Evolutionary conservation across 2,329 filamentous ascomycete genomes (phyloP).

Genomic region (Coleophoma cylindrospora): DNA sequence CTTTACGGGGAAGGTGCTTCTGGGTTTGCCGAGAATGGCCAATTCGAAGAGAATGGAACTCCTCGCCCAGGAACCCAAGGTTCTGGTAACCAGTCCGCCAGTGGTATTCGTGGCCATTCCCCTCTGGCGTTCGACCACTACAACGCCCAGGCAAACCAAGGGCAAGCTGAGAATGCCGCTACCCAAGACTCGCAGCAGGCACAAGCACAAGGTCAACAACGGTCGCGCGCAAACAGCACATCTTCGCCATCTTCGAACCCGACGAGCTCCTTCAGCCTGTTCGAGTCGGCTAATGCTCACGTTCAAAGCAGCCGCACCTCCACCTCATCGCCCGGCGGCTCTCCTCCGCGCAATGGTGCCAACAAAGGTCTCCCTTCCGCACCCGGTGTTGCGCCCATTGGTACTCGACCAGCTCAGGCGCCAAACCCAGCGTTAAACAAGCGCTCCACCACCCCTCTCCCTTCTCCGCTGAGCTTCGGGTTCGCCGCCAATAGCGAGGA

Average conservation of each 20-base stretch:
- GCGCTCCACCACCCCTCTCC: conserved; percentile 81
- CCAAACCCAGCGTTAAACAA: conserved; percentile 55
- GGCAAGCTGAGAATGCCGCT: conserved; percentile 26
- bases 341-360: conserved; percentile 66
- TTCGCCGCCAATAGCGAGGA: conserved; percentile 54
- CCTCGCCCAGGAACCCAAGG: conserved; percentile 63
- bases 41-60: conserved; percentile 63
- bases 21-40: conserved; percentile 58
- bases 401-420: conserved; percentile 69
- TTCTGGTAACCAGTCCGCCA: conserved; percentile 51
- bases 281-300: conserved; percentile 54
- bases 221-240: conserved; percentile 75
- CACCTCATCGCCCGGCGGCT: conserved; percentile 79
- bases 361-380: conserved; percentile 45
- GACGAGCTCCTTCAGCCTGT: conserved; percentile 51
- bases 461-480: conserved; percentile 79
- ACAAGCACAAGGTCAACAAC: conserved; percentile 28
- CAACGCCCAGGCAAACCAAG: conserved; percentile 33
- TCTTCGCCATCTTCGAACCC: conserved; percentile 74
- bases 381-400: conserved; percentile 81
- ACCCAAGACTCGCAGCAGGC: conserved; percentile 41
- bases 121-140: conserved; percentile 74
- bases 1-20: conserved; percentile 75
- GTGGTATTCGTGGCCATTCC: conserved; percentile 69
- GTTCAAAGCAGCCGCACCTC: conserved; percentile 69